A percentile compares a stretch with the other conserved stretches of the same genome.
Conservation (phyloP, 495 filamentous ascomycete genomes). For the Bacidia gigantensis region DNA sequence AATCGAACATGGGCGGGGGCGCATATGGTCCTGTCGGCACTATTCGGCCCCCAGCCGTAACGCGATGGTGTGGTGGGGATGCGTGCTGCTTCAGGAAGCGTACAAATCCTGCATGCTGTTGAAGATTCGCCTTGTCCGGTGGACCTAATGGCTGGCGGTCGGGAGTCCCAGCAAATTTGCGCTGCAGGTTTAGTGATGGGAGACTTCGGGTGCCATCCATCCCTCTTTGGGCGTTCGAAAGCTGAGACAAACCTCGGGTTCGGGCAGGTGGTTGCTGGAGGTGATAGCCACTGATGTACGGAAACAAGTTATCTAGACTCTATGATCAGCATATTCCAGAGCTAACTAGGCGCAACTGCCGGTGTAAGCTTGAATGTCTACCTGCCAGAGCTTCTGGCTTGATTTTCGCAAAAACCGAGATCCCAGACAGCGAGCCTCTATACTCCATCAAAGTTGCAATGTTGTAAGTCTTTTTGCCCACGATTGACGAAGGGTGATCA, state of each 20-base stretch:
- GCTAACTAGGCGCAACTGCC: neutral
- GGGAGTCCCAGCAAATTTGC: neutral
- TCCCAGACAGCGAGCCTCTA: conserved; percentile 4
- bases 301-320: conserved; percentile 12
- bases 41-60: conserved; percentile 52
- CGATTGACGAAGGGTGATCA: neutral
- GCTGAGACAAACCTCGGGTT: conserved; percentile 8
- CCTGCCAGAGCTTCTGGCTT: conserved; percentile 15
- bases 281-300: conserved; percentile 10
- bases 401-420: conserved; percentile 12
- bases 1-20: conserved; percentile 25
- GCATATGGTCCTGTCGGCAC: conserved; percentile 34
- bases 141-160: conserved; percentile 18
- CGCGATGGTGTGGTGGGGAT: conserved; percentile 45
- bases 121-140: conserved; percentile 15
- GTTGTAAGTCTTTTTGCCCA: conserved; percentile 3
- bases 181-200: neutral
- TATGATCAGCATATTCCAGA: neutral
- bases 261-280: neutral
- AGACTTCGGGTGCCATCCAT: neutral
- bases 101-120: conserved; percentile 31
- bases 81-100: conserved; percentile 45
- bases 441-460: conserved; percentile 10
- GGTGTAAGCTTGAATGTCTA: neutral
- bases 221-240: conserved; percentile 6